Conservation (phyloP, 2,329 filamentous ascomycete species). For the Arthroderma sp. region DNA sequence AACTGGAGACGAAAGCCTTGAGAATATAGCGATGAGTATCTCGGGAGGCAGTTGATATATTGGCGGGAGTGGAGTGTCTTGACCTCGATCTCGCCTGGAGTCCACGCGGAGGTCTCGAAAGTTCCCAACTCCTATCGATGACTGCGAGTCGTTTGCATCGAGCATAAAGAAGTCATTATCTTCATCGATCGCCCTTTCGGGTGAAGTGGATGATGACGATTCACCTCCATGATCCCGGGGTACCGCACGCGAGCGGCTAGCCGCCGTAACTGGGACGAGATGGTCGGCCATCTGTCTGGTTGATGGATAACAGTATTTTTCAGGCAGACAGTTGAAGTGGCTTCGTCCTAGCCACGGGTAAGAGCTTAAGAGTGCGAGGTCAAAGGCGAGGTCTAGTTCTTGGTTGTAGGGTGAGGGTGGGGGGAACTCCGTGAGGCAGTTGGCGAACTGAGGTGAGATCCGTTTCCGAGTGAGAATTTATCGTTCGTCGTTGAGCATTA, state of each 20-base stretch:
- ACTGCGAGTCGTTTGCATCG: constrained; percentile 78
- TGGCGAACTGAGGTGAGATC: background rate
- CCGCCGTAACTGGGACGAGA: constrained; percentile 16
- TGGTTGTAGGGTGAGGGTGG: background rate
- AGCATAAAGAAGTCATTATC: constrained; percentile 87
- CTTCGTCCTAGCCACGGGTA: background rate
- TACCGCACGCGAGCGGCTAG: background rate
- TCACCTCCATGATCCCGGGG: constrained; percentile 32
- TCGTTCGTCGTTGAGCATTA: background rate
- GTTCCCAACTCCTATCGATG: constrained; percentile 71
- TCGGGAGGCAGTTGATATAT: constrained; percentile 82
- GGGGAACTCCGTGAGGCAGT: background rate
- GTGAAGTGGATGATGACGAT: constrained; percentile 25
- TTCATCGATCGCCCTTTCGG: constrained; percentile 52
- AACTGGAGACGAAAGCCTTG: constrained; percentile 60
- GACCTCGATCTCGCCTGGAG: constrained; percentile 27
- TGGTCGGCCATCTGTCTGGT: constrained; percentile 28
- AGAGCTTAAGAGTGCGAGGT: background rate
- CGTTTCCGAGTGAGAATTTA: background rate
- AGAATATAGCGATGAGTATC: constrained; percentile 85
- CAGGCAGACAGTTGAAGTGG: background rate
- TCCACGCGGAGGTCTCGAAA: constrained; percentile 61
- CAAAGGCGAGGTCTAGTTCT: background rate
- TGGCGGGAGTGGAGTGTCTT: constrained; percentile 38
- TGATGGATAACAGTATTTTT: background rate